Conservation (phyloP, 345 rosid species). For the Cardamine occulta region DNA sequence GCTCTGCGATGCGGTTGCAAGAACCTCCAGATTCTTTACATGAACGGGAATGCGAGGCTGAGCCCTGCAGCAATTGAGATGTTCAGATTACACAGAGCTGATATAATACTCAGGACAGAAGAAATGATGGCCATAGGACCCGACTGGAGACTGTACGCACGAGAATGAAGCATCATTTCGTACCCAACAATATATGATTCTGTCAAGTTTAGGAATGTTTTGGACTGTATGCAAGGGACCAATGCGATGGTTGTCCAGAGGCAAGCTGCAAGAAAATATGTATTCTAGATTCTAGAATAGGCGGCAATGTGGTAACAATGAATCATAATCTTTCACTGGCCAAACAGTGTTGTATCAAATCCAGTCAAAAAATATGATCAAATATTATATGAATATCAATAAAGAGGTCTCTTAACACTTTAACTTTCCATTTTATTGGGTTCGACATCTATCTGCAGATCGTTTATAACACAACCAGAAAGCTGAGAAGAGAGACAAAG, state of each 20-base stretch:
- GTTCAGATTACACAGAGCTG: conserved; percentile 57
- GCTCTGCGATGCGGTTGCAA: conserved; percentile 69
- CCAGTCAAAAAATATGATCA: neutral
- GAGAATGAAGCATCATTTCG: conserved; percentile 15
- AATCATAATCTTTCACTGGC: neutral
- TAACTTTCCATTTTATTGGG: conserved; percentile 28
- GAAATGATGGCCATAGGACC: conserved; percentile 62
- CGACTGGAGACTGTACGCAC: conserved; percentile 46
- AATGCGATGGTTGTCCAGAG: neutral
- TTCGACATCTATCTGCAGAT: conserved; percentile 24
- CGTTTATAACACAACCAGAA: conserved; percentile 18
- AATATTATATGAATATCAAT: conserved; percentile 1
- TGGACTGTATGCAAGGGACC: neutral
- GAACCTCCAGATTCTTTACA: conserved; percentile 56
- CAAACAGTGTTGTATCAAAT: neutral
- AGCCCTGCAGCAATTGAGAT: conserved; percentile 50
- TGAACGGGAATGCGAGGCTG: conserved; percentile 42
- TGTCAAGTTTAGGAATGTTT: neutral
- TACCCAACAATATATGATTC: neutral
- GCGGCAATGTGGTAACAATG: conserved; percentile 9
- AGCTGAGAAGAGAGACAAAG: conserved; percentile 25
- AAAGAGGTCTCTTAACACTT: conserved; percentile 25
- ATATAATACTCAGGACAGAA: conserved; percentile 50
- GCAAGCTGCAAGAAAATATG: neutral
- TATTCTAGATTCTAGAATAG: neutral